Conservation (phyloP, 495 filamentous ascomycete species). For the Halenospora varia region DNA sequence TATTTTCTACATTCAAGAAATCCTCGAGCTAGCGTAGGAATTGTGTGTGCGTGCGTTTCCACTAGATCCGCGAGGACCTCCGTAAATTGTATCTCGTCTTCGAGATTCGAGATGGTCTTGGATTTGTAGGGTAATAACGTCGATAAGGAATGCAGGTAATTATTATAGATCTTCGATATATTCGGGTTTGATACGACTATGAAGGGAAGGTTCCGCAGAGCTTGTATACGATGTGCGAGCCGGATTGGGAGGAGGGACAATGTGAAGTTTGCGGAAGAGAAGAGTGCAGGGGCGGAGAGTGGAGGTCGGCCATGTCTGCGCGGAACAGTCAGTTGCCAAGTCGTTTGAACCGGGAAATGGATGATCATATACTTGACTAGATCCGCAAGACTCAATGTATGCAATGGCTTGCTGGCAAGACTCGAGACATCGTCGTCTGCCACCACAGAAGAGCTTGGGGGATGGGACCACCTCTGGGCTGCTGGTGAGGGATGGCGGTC, state of each 20-base stretch:
- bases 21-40: conserved; percentile 84
- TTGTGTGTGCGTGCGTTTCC: conserved; percentile 88
- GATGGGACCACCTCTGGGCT: conserved; percentile 33
- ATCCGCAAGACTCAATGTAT: conserved; percentile 80
- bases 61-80: conserved; percentile 90
- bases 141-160: conserved; percentile 88
- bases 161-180: conserved; percentile 87
- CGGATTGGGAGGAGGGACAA: conserved; percentile 87
- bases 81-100: conserved; percentile 87
- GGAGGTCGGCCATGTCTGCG: conserved; percentile 84
- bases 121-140: conserved; percentile 82
- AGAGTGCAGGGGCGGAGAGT: conserved; percentile 70
- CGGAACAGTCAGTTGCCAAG: conserved; percentile 10
- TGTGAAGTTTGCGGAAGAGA: conserved; percentile 90
- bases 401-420: conserved; percentile 73
- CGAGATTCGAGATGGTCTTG: conserved; percentile 69
- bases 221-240: conserved; percentile 91
- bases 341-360: neutral
- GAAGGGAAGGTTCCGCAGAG: conserved; percentile 87
- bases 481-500: conserved; percentile 25
- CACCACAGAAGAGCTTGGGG: conserved; percentile 33
- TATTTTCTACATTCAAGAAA: conserved; percentile 91
- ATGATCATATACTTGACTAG: conserved; percentile 68
- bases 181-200: conserved; percentile 97
- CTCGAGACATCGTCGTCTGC: conserved; percentile 67